Conservation (phyloP, 1,284 basidiomycete genomes). For the Marasmius oreades region DNA sequence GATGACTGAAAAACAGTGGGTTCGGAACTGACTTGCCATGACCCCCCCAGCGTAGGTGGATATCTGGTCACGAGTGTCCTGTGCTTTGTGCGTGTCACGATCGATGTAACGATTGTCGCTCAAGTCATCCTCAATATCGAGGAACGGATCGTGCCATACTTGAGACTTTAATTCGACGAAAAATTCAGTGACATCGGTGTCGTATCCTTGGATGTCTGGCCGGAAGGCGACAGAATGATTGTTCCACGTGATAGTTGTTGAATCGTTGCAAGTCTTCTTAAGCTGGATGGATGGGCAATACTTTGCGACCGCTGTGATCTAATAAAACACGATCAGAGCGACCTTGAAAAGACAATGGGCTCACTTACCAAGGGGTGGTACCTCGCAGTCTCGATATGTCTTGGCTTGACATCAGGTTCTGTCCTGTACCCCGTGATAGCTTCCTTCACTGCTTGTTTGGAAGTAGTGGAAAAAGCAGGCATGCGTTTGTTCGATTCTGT, state of each 20-base stretch:
- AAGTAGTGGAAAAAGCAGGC: too few species aligned
- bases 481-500: too few species aligned
- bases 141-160: not conserved
- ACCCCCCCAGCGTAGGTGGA: conserved; percentile 11
- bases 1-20: conserved; percentile 17
- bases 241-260: too few species aligned
- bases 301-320: not conserved
- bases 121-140: not conserved
- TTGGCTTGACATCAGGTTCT: not conserved
- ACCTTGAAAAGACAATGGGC: not conserved
- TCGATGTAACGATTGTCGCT: not conserved
- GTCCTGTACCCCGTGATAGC: too few species aligned
- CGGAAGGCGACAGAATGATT: too few species aligned
- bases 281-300: not conserved
- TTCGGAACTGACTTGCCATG: conserved; percentile 14
- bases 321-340: not conserved
- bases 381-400: not conserved
- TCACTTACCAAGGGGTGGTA: not conserved
- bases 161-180: too few species aligned
- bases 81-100: not conserved
- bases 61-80: not conserved
- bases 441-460: too few species aligned
- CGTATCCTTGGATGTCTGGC: too few species aligned
- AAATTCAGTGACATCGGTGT: too few species aligned
- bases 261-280: too few species aligned